These are phyloP conservation scores for Colletotrichum sp. DNA, from an alignment of 2,329 filamentous ascomycete species.

Conservation along the genomic window DNA sequence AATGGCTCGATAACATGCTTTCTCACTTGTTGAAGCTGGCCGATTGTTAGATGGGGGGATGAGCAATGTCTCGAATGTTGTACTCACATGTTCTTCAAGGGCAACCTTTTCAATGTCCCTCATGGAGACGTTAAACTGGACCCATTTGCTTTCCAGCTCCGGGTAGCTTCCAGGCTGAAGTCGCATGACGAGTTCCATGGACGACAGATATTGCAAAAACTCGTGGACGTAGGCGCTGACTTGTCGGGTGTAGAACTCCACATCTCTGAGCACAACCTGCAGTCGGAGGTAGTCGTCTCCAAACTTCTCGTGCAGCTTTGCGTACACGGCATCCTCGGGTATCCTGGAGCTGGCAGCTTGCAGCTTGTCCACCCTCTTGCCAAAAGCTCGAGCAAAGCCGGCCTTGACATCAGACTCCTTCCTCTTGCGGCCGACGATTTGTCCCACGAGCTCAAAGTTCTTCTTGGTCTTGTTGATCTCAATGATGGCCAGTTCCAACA, in stretches of 20 bases:
- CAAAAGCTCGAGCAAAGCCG: slow-evolving; percentile 88
- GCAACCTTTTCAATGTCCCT: slow-evolving; percentile 84
- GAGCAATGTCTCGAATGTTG: neutral
- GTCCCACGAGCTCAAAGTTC: slow-evolving; percentile 89
- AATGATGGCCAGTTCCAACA: slow-evolving; percentile 70
- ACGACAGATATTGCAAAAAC: slow-evolving; percentile 80
- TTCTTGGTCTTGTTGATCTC: slow-evolving; percentile 97
- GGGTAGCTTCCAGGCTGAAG: slow-evolving; percentile 74
- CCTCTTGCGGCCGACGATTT: slow-evolving; percentile 83
- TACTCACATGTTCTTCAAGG: slow-evolving; percentile 81
- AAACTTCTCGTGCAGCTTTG: slow-evolving; percentile 83
- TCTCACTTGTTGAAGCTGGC: slow-evolving; percentile 68
- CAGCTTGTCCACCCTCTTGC: slow-evolving; percentile 85
- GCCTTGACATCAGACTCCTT: slow-evolving; percentile 88
- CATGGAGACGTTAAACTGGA: slow-evolving; percentile 86
- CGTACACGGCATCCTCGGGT: slow-evolving; percentile 83
- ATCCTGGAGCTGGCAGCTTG: slow-evolving; percentile 65
- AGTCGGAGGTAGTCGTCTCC: slow-evolving; percentile 91
- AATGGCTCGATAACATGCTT: slow-evolving; percentile 88
- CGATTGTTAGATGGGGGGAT: neutral
- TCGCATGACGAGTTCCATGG: slow-evolving; percentile 83
- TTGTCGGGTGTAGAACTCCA: slow-evolving; percentile 90
- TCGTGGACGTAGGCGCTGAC: slow-evolving; percentile 80
- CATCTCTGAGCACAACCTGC: slow-evolving; percentile 90
- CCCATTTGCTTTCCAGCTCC: slow-evolving; percentile 93